Conservation (phyloP, 2,329 filamentous ascomycete genomes). For the Fusarium virguliforme region DNA sequence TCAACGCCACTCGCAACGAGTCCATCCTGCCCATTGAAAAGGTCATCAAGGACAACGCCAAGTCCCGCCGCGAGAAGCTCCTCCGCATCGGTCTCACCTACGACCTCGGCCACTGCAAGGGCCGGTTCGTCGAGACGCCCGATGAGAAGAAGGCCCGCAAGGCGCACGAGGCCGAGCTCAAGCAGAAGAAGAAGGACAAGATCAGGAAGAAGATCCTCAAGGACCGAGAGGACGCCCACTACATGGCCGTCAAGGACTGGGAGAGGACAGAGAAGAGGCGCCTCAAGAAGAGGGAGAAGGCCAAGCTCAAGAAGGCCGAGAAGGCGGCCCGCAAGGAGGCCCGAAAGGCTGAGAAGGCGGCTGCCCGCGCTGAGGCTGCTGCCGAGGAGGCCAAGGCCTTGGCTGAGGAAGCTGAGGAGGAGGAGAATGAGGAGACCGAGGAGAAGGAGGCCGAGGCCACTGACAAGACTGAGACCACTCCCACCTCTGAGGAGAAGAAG, state of each 20-base stretch:
- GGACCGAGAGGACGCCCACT: slow-evolving; percentile 58
- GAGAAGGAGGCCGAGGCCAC: slow-evolving; percentile 42
- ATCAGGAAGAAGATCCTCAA: slow-evolving; percentile 61
- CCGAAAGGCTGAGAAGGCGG: slow-evolving; percentile 40
- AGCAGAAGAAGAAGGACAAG: slow-evolving; percentile 57
- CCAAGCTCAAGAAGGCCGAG: slow-evolving; percentile 80
- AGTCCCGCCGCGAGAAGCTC: slow-evolving; percentile 79
- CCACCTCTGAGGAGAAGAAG: slow-evolving; percentile 22
- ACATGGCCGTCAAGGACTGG: slow-evolving; percentile 57
- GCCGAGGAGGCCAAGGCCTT: slow-evolving; percentile 22
- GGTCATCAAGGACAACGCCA: slow-evolving; percentile 76
- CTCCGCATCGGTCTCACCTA: slow-evolving; percentile 79
- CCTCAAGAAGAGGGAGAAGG: slow-evolving; percentile 83
- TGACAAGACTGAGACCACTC: slow-evolving; percentile 31
- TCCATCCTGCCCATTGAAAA: slow-evolving; percentile 72
- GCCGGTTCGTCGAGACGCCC: slow-evolving; percentile 64
- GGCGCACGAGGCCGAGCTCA: slow-evolving; percentile 62
- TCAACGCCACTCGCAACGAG: slow-evolving; percentile 76
- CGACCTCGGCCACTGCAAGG: slow-evolving; percentile 79
- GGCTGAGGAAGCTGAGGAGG: slow-evolving; percentile 55
- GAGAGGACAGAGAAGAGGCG: slow-evolving; percentile 52
- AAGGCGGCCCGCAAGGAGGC: slow-evolving; percentile 49
- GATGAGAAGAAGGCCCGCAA: slow-evolving; percentile 66
- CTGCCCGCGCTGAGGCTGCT: slow-evolving; percentile 22
- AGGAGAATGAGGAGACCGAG: slow-evolving; percentile 39